phyloP scores from a whole-genome alignment of 2,329 filamentous ascomycete species.

The Paramyrothecium roridum region DNA sequence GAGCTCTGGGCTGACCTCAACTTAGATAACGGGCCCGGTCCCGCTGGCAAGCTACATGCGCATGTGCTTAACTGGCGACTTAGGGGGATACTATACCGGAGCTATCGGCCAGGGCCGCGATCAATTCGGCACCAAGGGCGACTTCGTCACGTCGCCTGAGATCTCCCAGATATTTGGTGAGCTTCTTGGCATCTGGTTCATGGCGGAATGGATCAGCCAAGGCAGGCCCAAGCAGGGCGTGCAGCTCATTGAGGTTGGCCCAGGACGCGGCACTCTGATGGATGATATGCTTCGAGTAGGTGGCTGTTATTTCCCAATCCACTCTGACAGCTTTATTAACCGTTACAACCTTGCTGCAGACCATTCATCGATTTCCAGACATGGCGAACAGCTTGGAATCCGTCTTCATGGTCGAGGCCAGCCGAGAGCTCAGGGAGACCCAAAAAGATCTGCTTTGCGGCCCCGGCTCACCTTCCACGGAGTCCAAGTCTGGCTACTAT shows the following conservation, averaged over 20 bases:
- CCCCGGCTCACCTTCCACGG: conserved; percentile 59
- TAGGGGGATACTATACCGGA: conserved; percentile 91
- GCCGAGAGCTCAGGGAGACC: conserved; percentile 68
- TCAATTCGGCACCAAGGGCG: conserved; percentile 88
- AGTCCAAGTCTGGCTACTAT: conserved; percentile 70
- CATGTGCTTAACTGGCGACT: conserved; percentile 89
- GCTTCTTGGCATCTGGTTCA: conserved; percentile 88
- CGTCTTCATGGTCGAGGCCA: conserved; percentile 96
- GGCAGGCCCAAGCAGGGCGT: conserved; percentile 70
- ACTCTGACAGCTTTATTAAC: no score
- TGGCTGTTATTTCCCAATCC: neutral
- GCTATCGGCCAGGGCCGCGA: conserved; percentile 66
- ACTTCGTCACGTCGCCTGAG: conserved; percentile 96
- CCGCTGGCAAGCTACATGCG: conserved; percentile 96
- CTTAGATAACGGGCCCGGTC: conserved; percentile 74
- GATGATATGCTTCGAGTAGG: conserved; percentile 87
- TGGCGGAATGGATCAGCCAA: conserved; percentile 95
- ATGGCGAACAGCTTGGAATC: conserved; percentile 75
- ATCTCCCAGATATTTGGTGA: conserved; percentile 98
- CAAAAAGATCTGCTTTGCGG: conserved; percentile 84
- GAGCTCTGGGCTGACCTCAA: neutral
- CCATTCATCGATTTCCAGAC: conserved; percentile 76
- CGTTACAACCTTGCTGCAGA: conserved; percentile 45
- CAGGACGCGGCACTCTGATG: conserved; percentile 93
- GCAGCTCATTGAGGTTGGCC: conserved; percentile 90